phyloP scores from a whole-genome alignment of 441 rosid species.

The Viola pubescens region DNA sequence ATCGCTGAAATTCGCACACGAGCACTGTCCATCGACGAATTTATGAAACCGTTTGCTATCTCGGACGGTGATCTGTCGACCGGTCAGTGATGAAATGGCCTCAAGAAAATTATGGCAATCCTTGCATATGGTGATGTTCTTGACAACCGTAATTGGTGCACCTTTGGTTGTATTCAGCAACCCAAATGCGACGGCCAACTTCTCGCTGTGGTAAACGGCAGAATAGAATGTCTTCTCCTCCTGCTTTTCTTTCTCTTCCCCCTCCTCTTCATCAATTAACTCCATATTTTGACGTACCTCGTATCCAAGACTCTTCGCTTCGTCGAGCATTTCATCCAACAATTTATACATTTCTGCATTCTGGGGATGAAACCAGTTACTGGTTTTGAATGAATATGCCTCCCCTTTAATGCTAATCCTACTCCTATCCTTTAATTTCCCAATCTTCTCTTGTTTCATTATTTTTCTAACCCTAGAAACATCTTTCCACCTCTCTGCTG shows the following conservation, averaged over 20 bases:
- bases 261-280: constrained; percentile 17
- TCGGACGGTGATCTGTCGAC: constrained; percentile 34
- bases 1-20: constrained; percentile 17
- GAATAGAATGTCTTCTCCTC: constrained; percentile 14
- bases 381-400: constrained; percentile 32
- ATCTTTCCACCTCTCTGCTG: constrained; percentile 38
- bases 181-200: constrained; percentile 45
- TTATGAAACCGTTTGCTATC: constrained; percentile 46
- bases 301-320: constrained; percentile 33
- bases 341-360: constrained; percentile 20
- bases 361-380: constrained; percentile 14
- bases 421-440: constrained; percentile 35
- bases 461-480: constrained; percentile 26
- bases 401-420: constrained; percentile 41
- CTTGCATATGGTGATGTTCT: constrained; percentile 36
- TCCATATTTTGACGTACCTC: constrained; percentile 14
- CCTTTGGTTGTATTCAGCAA: constrained; percentile 25
- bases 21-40: constrained; percentile 41
- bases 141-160: constrained; percentile 20
- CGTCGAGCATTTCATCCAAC: constrained; percentile 33
- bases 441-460: constrained; percentile 28
- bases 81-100: constrained; percentile 25
- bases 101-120: constrained; percentile 47
- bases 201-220: constrained; percentile 33
- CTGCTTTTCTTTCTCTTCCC: constrained; percentile 19